These are phyloP conservation scores for Avena atlantica DNA, from an alignment of 176 grass and related monocot species.

Conservation along the genomic window DNA sequence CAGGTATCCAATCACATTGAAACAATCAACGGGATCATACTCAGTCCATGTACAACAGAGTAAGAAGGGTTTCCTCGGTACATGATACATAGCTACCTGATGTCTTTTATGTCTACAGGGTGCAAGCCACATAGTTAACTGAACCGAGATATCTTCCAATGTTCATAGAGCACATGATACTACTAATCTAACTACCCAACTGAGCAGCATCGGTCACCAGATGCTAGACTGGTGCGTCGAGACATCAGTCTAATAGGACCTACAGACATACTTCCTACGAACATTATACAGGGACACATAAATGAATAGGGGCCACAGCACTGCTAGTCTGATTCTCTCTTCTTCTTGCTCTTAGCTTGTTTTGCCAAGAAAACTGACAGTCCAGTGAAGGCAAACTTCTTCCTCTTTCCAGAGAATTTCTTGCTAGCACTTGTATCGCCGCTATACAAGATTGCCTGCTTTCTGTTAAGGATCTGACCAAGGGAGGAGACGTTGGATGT, in stretches of 20 bases:
- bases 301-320: neutral
- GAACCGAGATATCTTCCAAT: neutral
- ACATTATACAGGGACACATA: neutral
- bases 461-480: slow-evolving; percentile 82
- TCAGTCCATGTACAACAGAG: no score
- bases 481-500: slow-evolving; percentile 65
- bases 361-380: slow-evolving; percentile 74
- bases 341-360: slow-evolving; percentile 83
- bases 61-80: no score
- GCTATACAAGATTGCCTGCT: slow-evolving; percentile 42
- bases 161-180: slow-evolving; percentile 2
- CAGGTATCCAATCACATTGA: no score
- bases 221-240: neutral
- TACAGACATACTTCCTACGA: slow-evolving; percentile 4
- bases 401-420: slow-evolving; percentile 65
- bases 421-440: slow-evolving; percentile 37
- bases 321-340: slow-evolving; percentile 43
- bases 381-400: slow-evolving; percentile 72
- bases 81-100: no score
- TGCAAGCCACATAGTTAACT: neutral
- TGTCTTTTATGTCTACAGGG: neutral
- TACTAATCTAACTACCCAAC: slow-evolving; percentile 9
- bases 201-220: neutral
- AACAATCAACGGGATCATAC: no score
- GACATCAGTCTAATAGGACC: neutral